Evolutionary conservation across 176 grass and related monocot species (phyloP), one percentile per base, ranked within the genome.

Genomic region (Triticum dicoccoides): DNA sequence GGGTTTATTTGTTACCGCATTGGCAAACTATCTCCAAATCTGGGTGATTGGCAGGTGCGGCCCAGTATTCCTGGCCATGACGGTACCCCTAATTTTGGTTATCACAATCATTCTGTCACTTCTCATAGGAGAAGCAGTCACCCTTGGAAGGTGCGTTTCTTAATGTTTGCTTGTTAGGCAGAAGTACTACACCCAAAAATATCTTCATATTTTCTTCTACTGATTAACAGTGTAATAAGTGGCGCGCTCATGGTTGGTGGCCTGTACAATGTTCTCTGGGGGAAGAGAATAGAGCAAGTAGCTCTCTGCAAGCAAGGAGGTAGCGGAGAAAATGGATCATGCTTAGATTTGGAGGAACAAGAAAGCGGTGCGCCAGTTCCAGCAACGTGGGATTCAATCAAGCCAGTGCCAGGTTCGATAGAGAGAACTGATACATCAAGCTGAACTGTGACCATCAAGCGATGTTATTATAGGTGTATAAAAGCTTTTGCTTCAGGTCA

Each of bases 191-290:
- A 15, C 3, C 9, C 6, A 65, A 49, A 27, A 25, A 2, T 4
- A 20, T 51, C 47, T 17, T 35, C 11, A 25, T 80, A 7, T 21
- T 81, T 13, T 61, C 34, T 24, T 20, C 17, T 49, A 14, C 45
- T 79, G 44, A 34, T 73, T 5, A 59, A 21, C 73, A 90, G 88
- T 81, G 21, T 90, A 64, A 79, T 90, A 39, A 89, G 88, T 59
- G 85, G 91, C 47, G 27, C 68, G 10, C 69, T 93, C 11, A 85
- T 93, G 82, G 82, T 93, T 85, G 85, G 11, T 6, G 56, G 91
- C 42, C 78, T 93, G 39, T 90, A 93, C 65, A 93, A 54, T 73
- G 82, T 93, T 73, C 67, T 90, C 14, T 88, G 64, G 77, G 85
- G 82, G 8, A 87, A 93, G 68, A 90, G 77, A 13, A 89, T 89